Base-by-base conservation (phyloP, 225 moss, liverwort and hornwort species). In the Thuidium tamariscinum region DNA sequence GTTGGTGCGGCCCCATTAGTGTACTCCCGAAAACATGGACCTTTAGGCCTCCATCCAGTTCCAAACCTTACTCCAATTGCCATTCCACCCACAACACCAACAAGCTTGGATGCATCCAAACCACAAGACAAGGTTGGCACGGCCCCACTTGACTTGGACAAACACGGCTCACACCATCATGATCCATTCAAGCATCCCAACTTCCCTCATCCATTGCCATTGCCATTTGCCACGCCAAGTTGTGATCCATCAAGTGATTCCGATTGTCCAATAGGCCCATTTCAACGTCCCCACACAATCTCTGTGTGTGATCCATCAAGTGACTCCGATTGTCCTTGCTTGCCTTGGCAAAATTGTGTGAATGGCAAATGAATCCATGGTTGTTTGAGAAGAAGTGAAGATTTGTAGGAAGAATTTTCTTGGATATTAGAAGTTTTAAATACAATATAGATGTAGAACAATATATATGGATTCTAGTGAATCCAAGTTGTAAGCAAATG, bases 51-150 rank as follows among this genome's bases (percentile, higher is more conserved):
- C 23, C 25, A 25, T 41, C 68, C 6, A 37, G 11, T 36, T 66
- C 21, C 11, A 0, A 11, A 21, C 6, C 21, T 21, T 21, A 2
- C 66, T 36, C 21, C 66, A 36, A 66, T 11, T 39, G 39, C 14
- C 3, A 14, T 25, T 37, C 13, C 14, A 1, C 13, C 7, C 2
- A 3, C 18, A 4, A 34, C 39, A 13, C 23, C 68, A 23, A 23
- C 22, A 12, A 69, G 39, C 39, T 8, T 11, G 2, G 4, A 69
- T 39, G 11, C 3, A 1, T 39, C 14, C 8, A 4, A 37, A 6
- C 12, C 22, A 67, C 37, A 37, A 67, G 1, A 12, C 3, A 0
- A 22, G 6, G 11, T 37, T 37, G 37, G 0, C 3, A 2, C 1
- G 7, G 13, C 12, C 13, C 22, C 22, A 22, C 37, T 67, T 67